These are phyloP conservation scores for Mucuna pruriens DNA, from an alignment of 306 rosid species.

Conservation along the genomic window DNA sequence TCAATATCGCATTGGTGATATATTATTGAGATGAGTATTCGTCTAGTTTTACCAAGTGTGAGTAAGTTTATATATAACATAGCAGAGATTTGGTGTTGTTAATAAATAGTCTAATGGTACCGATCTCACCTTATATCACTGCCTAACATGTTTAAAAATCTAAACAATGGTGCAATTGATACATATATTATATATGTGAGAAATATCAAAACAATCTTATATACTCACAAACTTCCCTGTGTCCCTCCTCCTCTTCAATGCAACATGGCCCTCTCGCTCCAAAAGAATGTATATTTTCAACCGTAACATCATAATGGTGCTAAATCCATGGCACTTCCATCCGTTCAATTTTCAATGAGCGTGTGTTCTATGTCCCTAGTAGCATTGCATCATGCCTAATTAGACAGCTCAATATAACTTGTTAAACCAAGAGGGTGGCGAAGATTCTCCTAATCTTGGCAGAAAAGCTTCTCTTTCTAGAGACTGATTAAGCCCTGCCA, in stretches of 20 bases:
- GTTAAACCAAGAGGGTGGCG: slow-evolving; percentile 59
- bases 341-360: slow-evolving; percentile 23
- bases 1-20: too few relatives aligned
- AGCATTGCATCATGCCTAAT: slow-evolving; percentile 11
- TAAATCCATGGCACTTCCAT: slow-evolving; percentile 30
- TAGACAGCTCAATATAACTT: slow-evolving; percentile 51
- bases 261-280: not conserved
- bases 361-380: slow-evolving; percentile 6
- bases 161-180: slow-evolving; percentile 11
- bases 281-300: slow-evolving; percentile 34
- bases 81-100: not conserved
- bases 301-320: not conserved
- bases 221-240: slow-evolving; percentile 13
- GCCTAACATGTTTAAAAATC: not conserved
- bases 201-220: slow-evolving; percentile 32
- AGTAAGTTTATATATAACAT: not conserved
- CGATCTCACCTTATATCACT: slow-evolving; percentile 7
- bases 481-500: slow-evolving; percentile 64
- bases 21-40: not conserved
- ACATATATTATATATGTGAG: slow-evolving; percentile 25
- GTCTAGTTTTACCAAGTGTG: not conserved
- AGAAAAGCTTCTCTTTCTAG: slow-evolving; percentile 79
- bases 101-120: not conserved
- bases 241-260: not conserved
- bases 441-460: slow-evolving; percentile 62